Evolutionary conservation across 345 rosid genomes (phyloP).

Genomic region (Gossypium ekmanianum): DNA sequence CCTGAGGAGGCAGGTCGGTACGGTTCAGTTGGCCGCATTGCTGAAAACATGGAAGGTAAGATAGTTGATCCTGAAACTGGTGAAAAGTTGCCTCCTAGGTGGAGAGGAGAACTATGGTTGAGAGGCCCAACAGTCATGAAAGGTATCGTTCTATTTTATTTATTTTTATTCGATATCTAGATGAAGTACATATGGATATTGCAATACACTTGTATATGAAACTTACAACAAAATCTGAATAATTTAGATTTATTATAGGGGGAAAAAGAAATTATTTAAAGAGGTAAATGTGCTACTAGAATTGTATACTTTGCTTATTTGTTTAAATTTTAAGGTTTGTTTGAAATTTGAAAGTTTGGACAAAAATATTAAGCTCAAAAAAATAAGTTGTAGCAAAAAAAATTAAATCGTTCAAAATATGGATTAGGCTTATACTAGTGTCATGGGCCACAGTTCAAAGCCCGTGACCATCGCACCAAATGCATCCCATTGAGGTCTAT

Average conservation of each 20-base stretch:
- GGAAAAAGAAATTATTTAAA: background rate
- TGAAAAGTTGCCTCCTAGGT: conserved; percentile 62
- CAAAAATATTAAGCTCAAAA: too few species aligned
- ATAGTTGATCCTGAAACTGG: conserved; percentile 78
- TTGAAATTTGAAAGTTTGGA: too few species aligned
- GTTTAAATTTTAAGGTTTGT: too few species aligned
- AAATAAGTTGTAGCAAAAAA: too few species aligned
- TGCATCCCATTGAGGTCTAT: too few species aligned
- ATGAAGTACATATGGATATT: too few species aligned
- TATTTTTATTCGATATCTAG: background rate
- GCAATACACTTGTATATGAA: too few species aligned
- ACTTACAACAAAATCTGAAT: background rate
- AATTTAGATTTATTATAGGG: background rate
- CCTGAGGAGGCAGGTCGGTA: background rate
- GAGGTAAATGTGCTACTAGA: background rate
- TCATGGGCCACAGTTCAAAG: too few species aligned
- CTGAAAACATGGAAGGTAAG: conserved; percentile 66
- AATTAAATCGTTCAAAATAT: too few species aligned
- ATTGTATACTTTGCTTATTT: background rate
- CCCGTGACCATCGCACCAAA: too few species aligned
- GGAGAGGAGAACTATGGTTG: conserved; percentile 80
- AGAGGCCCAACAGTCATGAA: conserved; percentile 77
- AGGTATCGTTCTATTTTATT: conserved; percentile 33
- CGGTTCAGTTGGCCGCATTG: conserved; percentile 49
- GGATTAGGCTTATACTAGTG: too few species aligned